phyloP scores from a whole-genome alignment of 768 basidiomycete genomes.

The Lactarius sp. region DNA sequence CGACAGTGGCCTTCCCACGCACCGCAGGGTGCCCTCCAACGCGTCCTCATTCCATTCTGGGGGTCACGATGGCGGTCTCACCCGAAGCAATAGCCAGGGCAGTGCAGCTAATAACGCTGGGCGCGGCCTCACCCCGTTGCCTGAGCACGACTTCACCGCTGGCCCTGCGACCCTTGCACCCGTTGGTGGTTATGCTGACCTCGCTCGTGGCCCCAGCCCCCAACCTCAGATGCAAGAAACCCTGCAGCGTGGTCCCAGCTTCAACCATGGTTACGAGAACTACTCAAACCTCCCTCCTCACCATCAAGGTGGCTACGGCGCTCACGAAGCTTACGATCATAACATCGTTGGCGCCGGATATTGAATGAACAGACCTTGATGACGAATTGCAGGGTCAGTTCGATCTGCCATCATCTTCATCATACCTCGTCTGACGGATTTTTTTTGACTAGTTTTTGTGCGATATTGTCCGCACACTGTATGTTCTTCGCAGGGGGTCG shows the following conservation, averaged over 20 bases:
- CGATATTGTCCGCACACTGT: slow-evolving; percentile 1
- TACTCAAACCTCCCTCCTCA: slow-evolving; percentile 54
- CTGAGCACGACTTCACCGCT: slow-evolving; percentile 75
- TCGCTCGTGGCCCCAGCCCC: slow-evolving; percentile 69
- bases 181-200: slow-evolving; percentile 77
- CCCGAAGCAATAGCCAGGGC: slow-evolving; percentile 23
- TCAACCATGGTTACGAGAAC: slow-evolving; percentile 47
- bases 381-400: slow-evolving; percentile 9
- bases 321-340: slow-evolving; percentile 30
- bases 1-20: slow-evolving; percentile 42
- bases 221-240: slow-evolving; percentile 58
- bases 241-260: slow-evolving; percentile 45
- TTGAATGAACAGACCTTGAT: slow-evolving; percentile 12
- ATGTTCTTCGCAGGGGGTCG: slow-evolving; percentile 14
- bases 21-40: slow-evolving; percentile 52
- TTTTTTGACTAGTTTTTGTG: background rate
- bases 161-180: slow-evolving; percentile 53
- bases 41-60: slow-evolving; percentile 69
- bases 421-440: background rate
- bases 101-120: slow-evolving; percentile 33
- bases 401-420: background rate
- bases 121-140: slow-evolving; percentile 42
- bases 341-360: slow-evolving; percentile 18
- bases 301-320: slow-evolving; percentile 44
- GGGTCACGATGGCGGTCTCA: slow-evolving; percentile 29